These are phyloP conservation scores for Amphicarpaea edgeworthii DNA, from an alignment of 306 rosid genomes.

Conservation along the genomic window DNA sequence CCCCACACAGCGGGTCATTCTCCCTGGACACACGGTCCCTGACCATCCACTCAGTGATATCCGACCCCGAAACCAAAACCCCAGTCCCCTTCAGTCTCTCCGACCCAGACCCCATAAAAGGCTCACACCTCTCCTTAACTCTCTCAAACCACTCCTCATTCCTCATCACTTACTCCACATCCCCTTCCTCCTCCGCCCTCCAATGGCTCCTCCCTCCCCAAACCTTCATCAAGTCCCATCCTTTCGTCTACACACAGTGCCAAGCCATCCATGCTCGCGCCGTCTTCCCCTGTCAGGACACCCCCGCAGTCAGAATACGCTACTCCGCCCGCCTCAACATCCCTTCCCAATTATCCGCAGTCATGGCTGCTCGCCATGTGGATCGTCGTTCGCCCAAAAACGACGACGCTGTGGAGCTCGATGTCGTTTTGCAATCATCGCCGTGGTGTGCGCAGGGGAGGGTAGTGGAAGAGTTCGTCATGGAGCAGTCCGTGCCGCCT, in stretches of 20 bases:
- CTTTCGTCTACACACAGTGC: constrained; percentile 92
- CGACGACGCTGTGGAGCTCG: constrained; percentile 54
- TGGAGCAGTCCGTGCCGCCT: constrained; percentile 93
- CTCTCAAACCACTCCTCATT: constrained; percentile 67
- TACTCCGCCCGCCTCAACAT: constrained; percentile 67
- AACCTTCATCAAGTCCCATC: constrained; percentile 70
- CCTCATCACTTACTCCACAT: constrained; percentile 60
- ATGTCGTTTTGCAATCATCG: neutral
- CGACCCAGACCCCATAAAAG: constrained; percentile 61
- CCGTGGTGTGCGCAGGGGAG: constrained; percentile 74
- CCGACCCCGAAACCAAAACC: constrained; percentile 51
- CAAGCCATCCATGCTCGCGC: constrained; percentile 94
- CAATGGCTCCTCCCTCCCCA: constrained; percentile 90
- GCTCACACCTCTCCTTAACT: constrained; percentile 62
- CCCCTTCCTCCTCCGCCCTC: constrained; percentile 77
- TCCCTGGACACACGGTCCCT: constrained; percentile 86
- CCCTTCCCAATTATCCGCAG: constrained; percentile 70
- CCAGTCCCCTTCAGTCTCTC: constrained; percentile 67
- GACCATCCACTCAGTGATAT: constrained; percentile 56
- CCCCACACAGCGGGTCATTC: constrained; percentile 66
- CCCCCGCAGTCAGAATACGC: constrained; percentile 81
- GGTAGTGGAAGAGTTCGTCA: constrained; percentile 85
- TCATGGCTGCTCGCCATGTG: constrained; percentile 76
- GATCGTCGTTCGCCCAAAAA: constrained; percentile 54
- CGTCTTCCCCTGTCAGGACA: constrained; percentile 91